These are phyloP conservation scores for Chaetomium tenue DNA, from an alignment of 495 filamentous ascomycete genomes.

Conservation along the genomic window DNA sequence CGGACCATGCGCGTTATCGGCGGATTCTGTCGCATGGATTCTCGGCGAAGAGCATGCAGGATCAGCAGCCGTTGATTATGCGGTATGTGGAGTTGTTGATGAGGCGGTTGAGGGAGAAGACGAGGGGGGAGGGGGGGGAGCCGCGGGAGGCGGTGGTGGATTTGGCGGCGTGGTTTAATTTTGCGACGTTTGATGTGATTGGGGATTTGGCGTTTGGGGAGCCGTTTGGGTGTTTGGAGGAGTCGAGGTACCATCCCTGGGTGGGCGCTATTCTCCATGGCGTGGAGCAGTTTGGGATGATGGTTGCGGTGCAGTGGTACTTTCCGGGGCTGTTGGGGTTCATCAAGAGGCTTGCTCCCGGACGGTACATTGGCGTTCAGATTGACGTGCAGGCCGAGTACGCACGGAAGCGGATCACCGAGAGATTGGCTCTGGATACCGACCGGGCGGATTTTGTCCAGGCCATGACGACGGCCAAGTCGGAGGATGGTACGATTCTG, in stretches of 20 bases:
- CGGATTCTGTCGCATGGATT: conserved; percentile 52
- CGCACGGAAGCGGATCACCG: conserved; percentile 29
- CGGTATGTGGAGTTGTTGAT: conserved; percentile 47
- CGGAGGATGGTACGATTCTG: conserved; percentile 14
- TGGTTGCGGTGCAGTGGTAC: conserved; percentile 6
- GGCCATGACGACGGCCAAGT: conserved; percentile 33
- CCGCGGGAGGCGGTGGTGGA: conserved; percentile 23
- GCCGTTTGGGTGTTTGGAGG: conserved; percentile 52
- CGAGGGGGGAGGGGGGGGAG: not conserved
- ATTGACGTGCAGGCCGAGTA: conserved; percentile 26
- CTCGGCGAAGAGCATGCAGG: conserved; percentile 45
- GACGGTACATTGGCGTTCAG: conserved; percentile 2
- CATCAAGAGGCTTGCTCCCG: not conserved
- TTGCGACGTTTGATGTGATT: conserved; percentile 58
- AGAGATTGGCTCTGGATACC: conserved; percentile 29
- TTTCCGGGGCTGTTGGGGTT: not conserved
- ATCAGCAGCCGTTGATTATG: conserved; percentile 44
- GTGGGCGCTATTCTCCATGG: conserved; percentile 34
- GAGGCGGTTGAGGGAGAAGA: conserved; percentile 31
- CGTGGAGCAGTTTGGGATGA: not conserved
- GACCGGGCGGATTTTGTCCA: conserved; percentile 45
- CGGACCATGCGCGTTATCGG: conserved; percentile 44
- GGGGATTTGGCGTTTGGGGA: conserved; percentile 59
- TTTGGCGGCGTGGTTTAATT: conserved; percentile 54
- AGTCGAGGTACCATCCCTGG: conserved; percentile 39